phyloP scores from a whole-genome alignment of 176 grass and related monocot genomes.

The Raddia guianensis region DNA sequence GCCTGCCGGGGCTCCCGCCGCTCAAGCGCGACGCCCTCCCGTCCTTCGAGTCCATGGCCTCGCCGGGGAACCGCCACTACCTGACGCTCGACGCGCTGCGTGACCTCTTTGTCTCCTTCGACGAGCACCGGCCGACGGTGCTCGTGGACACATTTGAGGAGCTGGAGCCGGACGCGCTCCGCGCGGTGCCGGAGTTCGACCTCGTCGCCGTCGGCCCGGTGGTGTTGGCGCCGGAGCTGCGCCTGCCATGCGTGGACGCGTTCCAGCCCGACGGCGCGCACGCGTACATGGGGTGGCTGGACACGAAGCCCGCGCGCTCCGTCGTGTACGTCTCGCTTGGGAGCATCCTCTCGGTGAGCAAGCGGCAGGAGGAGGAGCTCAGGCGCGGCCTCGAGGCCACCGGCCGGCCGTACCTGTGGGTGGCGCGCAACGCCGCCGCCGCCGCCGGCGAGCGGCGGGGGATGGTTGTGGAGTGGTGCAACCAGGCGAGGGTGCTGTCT shows the following conservation, averaged over 20 bases:
- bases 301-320: constrained; percentile 35
- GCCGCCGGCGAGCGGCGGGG: not conserved
- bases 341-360: constrained; percentile 27
- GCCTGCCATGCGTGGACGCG: not conserved
- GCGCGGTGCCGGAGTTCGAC: constrained; percentile 17
- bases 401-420: constrained; percentile 54
- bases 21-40: constrained; percentile 40
- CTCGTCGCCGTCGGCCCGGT: constrained; percentile 50
- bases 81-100: not conserved
- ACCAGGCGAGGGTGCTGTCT: constrained; percentile 46
- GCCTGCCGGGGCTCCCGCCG: constrained; percentile 42
- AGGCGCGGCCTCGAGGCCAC: constrained; percentile 22
- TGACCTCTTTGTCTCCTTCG: constrained; percentile 20
- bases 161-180: constrained; percentile 44
- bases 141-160: constrained; percentile 57
- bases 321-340: constrained; percentile 69
- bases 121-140: constrained; percentile 15
- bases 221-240: not conserved
- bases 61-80: constrained; percentile 1
- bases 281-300: constrained; percentile 47
- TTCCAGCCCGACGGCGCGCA: constrained; percentile 4
- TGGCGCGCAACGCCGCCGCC: constrained; percentile 13
- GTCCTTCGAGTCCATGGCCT: constrained; percentile 4
- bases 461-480: constrained; percentile 60
- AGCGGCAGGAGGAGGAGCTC: constrained; percentile 47